phyloP scores from a whole-genome alignment of 768 basidiomycete species.

The Pholiota conissans region DNA sequence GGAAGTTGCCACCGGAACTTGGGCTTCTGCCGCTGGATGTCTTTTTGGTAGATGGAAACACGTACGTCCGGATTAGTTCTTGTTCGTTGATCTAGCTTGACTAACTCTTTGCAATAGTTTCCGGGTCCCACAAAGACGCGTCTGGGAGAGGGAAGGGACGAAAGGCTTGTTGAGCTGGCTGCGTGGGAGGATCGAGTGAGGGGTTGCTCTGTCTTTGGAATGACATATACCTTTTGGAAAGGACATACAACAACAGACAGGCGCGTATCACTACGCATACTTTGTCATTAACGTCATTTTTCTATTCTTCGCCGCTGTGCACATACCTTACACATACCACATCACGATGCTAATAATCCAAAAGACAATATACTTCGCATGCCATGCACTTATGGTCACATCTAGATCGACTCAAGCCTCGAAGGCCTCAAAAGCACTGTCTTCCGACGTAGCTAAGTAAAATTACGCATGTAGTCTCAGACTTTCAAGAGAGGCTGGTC shows the following conservation, averaged over 20 bases:
- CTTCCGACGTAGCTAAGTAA: too few species aligned
- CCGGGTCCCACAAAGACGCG: conserved; percentile 74
- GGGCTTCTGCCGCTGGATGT: conserved; percentile 79
- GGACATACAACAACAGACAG: too few species aligned
- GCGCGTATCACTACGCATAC: too few species aligned
- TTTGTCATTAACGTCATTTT: background rate
- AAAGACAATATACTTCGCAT: background rate
- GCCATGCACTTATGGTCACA: background rate
- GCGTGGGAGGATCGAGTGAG: conserved; percentile 65
- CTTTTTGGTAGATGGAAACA: conserved; percentile 82
- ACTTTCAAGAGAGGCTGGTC: too few species aligned
- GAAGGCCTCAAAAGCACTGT: too few species aligned
- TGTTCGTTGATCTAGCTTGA: conserved; percentile 1
- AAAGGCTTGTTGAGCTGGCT: conserved; percentile 81
- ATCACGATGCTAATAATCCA: background rate
- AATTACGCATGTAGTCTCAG: too few species aligned
- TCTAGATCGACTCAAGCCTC: too few species aligned
- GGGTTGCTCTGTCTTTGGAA: background rate
- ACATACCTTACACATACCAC: background rate
- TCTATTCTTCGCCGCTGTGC: background rate
- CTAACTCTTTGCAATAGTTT: conserved; percentile 47
- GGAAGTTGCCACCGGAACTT: conserved; percentile 64
- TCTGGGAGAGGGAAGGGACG: conserved; percentile 88
- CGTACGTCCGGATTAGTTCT: conserved; percentile 46
- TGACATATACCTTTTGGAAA: background rate